Base-by-base conservation (phyloP, 805 yeast genomes). In the Metschnikowia lunata region DNA sequence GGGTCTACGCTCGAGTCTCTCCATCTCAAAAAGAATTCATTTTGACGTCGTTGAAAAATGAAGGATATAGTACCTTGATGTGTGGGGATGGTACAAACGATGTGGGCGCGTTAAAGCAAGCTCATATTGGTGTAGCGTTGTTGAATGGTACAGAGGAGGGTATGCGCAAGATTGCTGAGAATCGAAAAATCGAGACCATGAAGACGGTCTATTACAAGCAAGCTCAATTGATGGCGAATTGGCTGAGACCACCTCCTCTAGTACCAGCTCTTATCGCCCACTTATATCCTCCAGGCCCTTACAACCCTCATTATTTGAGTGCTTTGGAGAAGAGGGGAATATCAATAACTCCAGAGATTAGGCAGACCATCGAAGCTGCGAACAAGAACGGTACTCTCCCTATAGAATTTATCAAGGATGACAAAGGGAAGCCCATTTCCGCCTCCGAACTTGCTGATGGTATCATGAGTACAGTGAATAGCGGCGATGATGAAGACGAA, bases 11-110 rank as follows among this genome's bases (percentile, higher is more conserved):
- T 36, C 85, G 99, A 71, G 98, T 93, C 29, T 91, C 98, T 7
- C 99, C 99, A 34, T 60, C 85, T 26, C 99, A 93, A 71, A 93
- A 93, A 69, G 99, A 93, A 67, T 88, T 85, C 54, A 82, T 93
- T 56, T 74, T 93, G 58, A 83, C 82, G 49, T 78, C 89, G 32
- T 78, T 88, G 63, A 93, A 91, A 65, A 83, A 80, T 50, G 76
- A 88, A 63, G 97, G 97, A 26, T 93, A 91, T 68, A 85, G 80
- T 60, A 93, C 98, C 23, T 76, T 93, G 57, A 93, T 93, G 99
- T 93, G 99, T 69, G 99, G 99, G 75, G 99, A 93, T 69, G 99
- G 99, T 69, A 93, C 99, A n/a, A 93, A 93, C 62, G 99, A 93
- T 74, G 99, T 93, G 40, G 99, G 99, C 67, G 99, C 99, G 43